These are phyloP conservation scores for Pythium insidiosum DNA, from an alignment of 352 stramenopile genomes.

Conservation along the genomic window DNA sequence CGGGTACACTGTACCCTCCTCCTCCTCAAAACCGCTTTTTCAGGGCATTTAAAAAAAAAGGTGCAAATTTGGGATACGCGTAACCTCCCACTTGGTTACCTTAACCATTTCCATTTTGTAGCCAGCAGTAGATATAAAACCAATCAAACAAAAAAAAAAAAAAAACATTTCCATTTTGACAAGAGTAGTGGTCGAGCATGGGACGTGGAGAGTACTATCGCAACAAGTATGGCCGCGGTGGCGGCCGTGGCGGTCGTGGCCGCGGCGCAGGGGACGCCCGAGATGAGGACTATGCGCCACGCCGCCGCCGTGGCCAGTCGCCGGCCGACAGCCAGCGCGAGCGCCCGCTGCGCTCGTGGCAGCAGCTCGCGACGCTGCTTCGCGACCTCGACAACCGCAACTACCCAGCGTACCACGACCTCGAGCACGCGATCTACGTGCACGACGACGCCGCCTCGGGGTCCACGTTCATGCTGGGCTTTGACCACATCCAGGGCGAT, in stretches of 20 bases:
- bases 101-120: too few species aligned
- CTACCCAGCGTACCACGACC: conserved; percentile 79
- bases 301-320: conserved; percentile 6
- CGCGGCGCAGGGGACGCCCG: conserved; percentile 10
- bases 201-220: conserved; percentile 85
- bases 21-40: too few species aligned
- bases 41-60: too few species aligned
- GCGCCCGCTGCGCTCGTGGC: conserved; percentile 25
- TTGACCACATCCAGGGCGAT: conserved; percentile 93
- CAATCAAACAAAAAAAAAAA: too few species aligned
- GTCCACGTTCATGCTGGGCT: conserved; percentile 75
- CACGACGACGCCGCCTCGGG: conserved; percentile 11
- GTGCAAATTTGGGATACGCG: too few species aligned
- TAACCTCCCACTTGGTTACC: too few species aligned
- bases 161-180: too few species aligned
- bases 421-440: conserved; percentile 42
- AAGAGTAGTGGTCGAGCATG: too few species aligned
- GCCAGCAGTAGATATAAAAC: too few species aligned
- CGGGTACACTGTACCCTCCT: too few species aligned
- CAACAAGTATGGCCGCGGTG: conserved; percentile 83
- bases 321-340: conserved; percentile 8
- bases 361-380: conserved; percentile 34
- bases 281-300: too few species aligned
- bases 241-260: conserved; percentile 25
- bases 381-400: conserved; percentile 64